Base-by-base conservation (phyloP, 345 rosid genomes). In the Adansonia digitata region DNA sequence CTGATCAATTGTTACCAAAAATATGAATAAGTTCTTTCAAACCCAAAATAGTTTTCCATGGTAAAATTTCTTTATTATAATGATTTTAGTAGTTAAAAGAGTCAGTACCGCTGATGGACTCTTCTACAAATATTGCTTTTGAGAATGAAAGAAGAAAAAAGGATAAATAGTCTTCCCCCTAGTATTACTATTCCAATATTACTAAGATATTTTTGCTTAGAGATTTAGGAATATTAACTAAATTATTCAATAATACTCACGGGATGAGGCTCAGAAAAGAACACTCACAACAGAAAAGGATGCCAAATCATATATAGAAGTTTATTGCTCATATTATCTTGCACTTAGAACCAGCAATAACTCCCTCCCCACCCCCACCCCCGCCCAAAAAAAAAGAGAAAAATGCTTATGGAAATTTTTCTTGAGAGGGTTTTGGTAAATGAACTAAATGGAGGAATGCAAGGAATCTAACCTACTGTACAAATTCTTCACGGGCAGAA, bases 401-500 rank as follows among this genome's bases (percentile, higher is more conserved):
- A 49, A 18, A 29, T 9, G 31, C 61, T 56, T 24, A 24, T 56
- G 61, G 13, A 52, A 56, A 24, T 56, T 56, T 3, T n/a, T 45
- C 10, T 45, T 12, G 2, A 45, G 17, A 53, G 59, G 59, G 12
- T 62, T 34, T 5, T 17, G 43, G 67, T 62, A 34, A 39, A 0
- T 13, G 0, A 55, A 60, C 31, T 20, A 27, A 71, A 60, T 60
- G 18, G 14, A 68, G 15, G 9, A 77, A 26, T 27, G 67, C 15
- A n/a, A 39, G 72, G 56, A 76, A 78, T 78, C 86, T 43, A 73
- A 88, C 95, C 92, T 82, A 52, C 74, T 81, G 78, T 83, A 52
- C 57, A 82, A 85, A 74, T 84, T 85, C 74, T 74, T 90, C 79
- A 88, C 79, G 26, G 88, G 79, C 17, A 93, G 81, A 67, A 90